These are phyloP conservation scores for Rubia yunnanensis DNA, from an alignment of 257 asterid genomes.

Conservation along the genomic window DNA sequence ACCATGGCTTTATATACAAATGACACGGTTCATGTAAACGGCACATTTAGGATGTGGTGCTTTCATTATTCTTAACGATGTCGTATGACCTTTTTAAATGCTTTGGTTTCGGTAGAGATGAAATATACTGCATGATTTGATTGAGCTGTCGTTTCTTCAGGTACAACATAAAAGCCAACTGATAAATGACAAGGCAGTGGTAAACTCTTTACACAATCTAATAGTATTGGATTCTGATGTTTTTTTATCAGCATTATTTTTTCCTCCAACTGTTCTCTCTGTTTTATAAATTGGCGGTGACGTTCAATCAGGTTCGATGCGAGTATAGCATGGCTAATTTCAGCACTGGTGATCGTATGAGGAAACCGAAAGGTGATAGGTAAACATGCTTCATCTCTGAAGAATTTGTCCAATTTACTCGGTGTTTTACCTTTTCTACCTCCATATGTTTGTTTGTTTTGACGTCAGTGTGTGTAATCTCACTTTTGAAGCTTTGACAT, in stretches of 20 bases:
- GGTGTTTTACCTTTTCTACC: neutral
- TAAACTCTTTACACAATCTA: conserved; percentile 27
- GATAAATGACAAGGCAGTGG: conserved; percentile 76
- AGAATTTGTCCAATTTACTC: neutral
- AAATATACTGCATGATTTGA: neutral
- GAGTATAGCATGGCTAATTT: conserved; percentile 99
- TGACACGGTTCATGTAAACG: no score
- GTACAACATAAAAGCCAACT: conserved; percentile 85
- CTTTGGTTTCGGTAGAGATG: neutral
- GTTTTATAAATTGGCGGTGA: neutral
- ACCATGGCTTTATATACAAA: neutral
- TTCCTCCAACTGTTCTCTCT: neutral
- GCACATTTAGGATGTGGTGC: neutral
- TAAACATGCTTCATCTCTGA: conserved; percentile 12
- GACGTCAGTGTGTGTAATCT: neutral
- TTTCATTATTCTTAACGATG: neutral
- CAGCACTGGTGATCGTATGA: conserved; percentile 93
- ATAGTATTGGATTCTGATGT: neutral
- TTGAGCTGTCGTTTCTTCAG: conserved; percentile 25
- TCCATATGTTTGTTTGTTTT: neutral
- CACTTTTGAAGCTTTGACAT: neutral
- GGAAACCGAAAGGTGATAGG: conserved; percentile 95
- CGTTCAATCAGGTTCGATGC: conserved; percentile 59
- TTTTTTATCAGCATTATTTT: neutral
- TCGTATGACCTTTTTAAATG: neutral